These are phyloP conservation scores for Myxozyma neotropica DNA, from an alignment of 805 yeast genomes.

Conservation along the genomic window DNA sequence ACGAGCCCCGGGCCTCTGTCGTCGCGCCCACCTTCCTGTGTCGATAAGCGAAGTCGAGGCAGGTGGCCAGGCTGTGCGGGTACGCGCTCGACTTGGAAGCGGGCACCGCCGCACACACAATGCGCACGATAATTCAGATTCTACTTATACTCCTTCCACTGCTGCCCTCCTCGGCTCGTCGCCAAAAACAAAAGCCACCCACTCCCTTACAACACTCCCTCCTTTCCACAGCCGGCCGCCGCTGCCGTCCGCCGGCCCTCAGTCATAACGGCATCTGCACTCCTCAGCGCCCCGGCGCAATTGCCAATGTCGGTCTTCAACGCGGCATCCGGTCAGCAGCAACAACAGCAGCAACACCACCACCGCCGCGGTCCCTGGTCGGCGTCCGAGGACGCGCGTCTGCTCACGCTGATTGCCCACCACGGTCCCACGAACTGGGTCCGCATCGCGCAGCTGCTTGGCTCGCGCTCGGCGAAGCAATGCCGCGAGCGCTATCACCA, in stretches of 20 bases:
- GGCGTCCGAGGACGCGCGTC: constrained; percentile 74
- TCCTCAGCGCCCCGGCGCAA: constrained; percentile 4
- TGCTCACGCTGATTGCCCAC: constrained; percentile 66
- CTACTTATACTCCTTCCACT: background rate
- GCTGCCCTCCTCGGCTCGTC: background rate
- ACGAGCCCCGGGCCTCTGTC: no score
- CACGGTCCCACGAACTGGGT: constrained; percentile 91
- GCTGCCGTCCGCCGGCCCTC: background rate
- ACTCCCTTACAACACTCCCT: background rate
- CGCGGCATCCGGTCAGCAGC: constrained; percentile 2
- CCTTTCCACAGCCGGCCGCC: background rate
- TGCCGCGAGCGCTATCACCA: constrained; percentile 91
- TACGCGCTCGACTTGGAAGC: background rate
- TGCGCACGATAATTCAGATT: background rate
- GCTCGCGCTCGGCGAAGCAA: constrained; percentile 84
- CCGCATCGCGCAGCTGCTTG: constrained; percentile 69
- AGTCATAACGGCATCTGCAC: constrained; percentile 3
- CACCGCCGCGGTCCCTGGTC: constrained; percentile 76
- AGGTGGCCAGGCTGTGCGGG: background rate
- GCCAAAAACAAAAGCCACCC: no score
- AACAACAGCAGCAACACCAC: constrained; percentile 2
- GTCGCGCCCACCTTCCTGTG: no score
- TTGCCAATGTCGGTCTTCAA: constrained; percentile 6
- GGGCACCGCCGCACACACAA: constrained; percentile 9
- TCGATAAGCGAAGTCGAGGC: no score